Evolutionary conservation across 768 basidiomycete species (phyloP).

Genomic region (Chalciporus chontae): DNA sequence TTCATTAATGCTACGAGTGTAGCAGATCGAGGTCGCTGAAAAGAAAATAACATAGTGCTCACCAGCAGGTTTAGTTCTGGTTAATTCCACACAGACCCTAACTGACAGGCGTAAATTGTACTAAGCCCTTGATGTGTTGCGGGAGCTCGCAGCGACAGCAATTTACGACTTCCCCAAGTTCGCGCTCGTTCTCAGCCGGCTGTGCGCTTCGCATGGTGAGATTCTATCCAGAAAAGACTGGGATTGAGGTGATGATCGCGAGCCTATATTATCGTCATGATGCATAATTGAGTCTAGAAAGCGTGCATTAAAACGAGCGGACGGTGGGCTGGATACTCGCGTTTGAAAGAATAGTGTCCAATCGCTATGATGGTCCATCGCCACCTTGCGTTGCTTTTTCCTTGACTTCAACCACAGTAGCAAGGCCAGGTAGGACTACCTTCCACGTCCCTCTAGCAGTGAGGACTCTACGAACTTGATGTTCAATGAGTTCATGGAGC

Average conservation of each 20-base stretch:
- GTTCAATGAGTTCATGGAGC: slow-evolving; percentile 88
- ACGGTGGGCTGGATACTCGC: neutral
- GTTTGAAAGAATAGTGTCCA: neutral
- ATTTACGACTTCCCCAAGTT: no score
- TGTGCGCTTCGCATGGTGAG: slow-evolving; percentile 28
- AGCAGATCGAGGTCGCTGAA: no score
- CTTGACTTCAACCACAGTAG: slow-evolving; percentile 27
- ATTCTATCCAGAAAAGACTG: no score
- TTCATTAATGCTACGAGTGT: no score
- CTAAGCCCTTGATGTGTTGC: no score
- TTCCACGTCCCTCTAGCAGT: slow-evolving; percentile 62
- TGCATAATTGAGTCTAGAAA: slow-evolving; percentile 8
- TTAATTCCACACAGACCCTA: no score
- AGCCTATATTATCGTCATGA: neutral
- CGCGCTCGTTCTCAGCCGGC: slow-evolving; percentile 8
- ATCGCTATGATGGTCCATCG: slow-evolving; percentile 1
- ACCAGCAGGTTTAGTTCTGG: no score
- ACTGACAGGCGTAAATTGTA: no score
- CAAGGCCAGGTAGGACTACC: slow-evolving; percentile 63
- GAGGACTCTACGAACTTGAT: slow-evolving; percentile 70
- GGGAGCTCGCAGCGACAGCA: no score
- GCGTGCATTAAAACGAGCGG: neutral
- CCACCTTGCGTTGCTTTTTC: slow-evolving; percentile 28
- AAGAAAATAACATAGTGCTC: no score
- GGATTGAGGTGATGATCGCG: neutral